phyloP scores from a whole-genome alignment of 2,329 filamentous ascomycete genomes.

The Chaetomiaceae sp. region DNA sequence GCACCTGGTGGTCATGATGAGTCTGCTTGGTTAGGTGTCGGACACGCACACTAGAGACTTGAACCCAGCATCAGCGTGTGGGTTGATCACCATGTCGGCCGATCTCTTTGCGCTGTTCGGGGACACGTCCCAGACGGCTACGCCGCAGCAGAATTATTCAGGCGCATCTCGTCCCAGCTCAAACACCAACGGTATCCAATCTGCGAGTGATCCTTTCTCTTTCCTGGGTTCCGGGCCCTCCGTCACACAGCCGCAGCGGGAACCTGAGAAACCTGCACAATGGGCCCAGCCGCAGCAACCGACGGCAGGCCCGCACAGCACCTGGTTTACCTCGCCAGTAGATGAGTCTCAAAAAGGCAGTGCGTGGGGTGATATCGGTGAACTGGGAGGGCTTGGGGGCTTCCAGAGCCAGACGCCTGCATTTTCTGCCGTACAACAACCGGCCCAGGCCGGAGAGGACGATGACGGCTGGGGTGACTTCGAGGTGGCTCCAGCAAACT shows the following conservation, averaged over 20 bases:
- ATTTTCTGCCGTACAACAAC: conserved; percentile 6
- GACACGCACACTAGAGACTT: too few relatives aligned
- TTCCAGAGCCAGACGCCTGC: conserved; percentile 5
- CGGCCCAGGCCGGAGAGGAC: conserved; percentile 37
- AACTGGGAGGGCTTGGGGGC: conserved; percentile 10
- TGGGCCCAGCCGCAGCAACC: conserved; percentile 24
- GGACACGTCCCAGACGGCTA: conserved; percentile 36
- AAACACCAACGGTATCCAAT: conserved; percentile 13
- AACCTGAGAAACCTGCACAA: conserved; percentile 17
- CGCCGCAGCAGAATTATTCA: conserved; percentile 23
- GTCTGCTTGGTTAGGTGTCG: too few relatives aligned
- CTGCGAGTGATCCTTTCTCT: conserved; percentile 29
- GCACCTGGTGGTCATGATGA: too few relatives aligned
- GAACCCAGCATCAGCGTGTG: neutral
- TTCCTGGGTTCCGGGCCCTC: conserved; percentile 24
- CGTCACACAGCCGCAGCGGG: conserved; percentile 10
- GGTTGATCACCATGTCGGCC: conserved; percentile 47
- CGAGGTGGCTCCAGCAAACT: conserved; percentile 42
- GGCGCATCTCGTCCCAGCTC: conserved; percentile 2
- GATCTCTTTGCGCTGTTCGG: conserved; percentile 61
- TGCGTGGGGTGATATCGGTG: conserved; percentile 23
- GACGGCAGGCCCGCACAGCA: conserved; percentile 14
- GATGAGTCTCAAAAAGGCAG: conserved; percentile 11
- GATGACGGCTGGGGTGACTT: conserved; percentile 66
- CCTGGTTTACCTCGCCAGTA: conserved; percentile 10